Base-by-base conservation (phyloP, 1,139 yeast species). In the Arxiozyma heterogenica region DNA sequence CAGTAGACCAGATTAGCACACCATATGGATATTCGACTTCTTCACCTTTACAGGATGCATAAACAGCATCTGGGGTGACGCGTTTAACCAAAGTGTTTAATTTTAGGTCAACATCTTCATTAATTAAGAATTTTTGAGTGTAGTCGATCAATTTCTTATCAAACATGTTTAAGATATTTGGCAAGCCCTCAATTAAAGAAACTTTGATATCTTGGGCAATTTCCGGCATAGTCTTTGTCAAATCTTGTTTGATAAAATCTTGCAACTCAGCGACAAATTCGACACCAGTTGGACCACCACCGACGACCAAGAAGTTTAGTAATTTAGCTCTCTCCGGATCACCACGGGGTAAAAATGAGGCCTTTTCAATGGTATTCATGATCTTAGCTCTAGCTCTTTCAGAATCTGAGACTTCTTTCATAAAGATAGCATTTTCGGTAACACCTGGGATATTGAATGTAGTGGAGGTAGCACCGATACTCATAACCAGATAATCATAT, bases 211-310 rank as follows among this genome's bases (percentile, higher is more conserved):
- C 96, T 65, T 77, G 75, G 60, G 90, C 83, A 62, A 90, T 80
- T 65, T 81, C 88, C 50, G 97, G 97, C 75, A 86, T 83, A 94
- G 95, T 88, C 73, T 83, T 86, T 64, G 75, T 76, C 75, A 91
- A 77, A 71, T 91, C 97, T 72, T 89, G 95, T 71, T 87, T 94
- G 61, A 90, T 85, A 73, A 88, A 91, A 73, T 91, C 98, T 73
- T 87, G 95, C 64, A 91, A 75, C 73, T 91, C 97, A 66, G 95
- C 97, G 61, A 96, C 96, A 66, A 87, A 86, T 72, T 90, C 97
- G 58, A 90, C 96, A 73, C 97, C 97, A 53, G 96, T 90, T 67
- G 97, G 96, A 59, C 96, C 96, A 70, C 96, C 96, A 64, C 96
- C 96, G 60, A 91, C 94, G 58, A 89, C 93, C 57, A 89, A 90